Evolutionary conservation across 208 protist species (phyloP), one percentile per base, ranked within the genome.

Genomic region (Leishmania gerbilli): DNA sequence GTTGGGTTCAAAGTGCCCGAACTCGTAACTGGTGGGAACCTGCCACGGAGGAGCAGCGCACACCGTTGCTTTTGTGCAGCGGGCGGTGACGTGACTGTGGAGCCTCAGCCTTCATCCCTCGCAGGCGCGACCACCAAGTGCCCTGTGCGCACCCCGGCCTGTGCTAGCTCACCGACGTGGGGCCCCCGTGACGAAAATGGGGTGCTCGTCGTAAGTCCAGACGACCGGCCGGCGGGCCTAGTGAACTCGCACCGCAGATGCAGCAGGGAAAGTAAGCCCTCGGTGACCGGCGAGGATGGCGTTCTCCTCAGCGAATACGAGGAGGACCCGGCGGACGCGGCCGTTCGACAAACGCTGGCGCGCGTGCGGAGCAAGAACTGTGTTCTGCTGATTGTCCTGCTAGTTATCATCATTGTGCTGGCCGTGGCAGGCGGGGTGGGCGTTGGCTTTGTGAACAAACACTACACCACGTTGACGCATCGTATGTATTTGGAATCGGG

Each of bases 341-440:
- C 69, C 2, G 60, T 84, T 7, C 53, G 71, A 15, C 37, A 40
- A n/a, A 84, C 76, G 76, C 69, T 87, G 21, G 71, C 40, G 75
- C 83, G 74, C 3, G 65, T 90, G 77, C 82, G 81, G n/a, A 74
- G 79, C 27, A 79, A 85, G 45, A 89, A 87, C 80, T 85, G 64
- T 58, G 45, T 82, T 7, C 71, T 88, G 17, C 64, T 83, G 31
- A 31, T 83, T 1, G 40, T 74, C 1, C 53, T 91, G 13, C 31
- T 93, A 27, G 21, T 75, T 0, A 67, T 91, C 45, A 81, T 88
- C n/a, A 21, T 90, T 31, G 45, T 93, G n/a, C 71, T 93, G 19
- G 89, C 88, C 6, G 72, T 85, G 8, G 84, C 75, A 64, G 90
- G 90, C 27, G 86, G 87, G 37, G 42, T 91, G 17, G 55, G 76